Base-by-base conservation (phyloP, 805 yeast species). In the Candida methanosorbosa region DNA sequence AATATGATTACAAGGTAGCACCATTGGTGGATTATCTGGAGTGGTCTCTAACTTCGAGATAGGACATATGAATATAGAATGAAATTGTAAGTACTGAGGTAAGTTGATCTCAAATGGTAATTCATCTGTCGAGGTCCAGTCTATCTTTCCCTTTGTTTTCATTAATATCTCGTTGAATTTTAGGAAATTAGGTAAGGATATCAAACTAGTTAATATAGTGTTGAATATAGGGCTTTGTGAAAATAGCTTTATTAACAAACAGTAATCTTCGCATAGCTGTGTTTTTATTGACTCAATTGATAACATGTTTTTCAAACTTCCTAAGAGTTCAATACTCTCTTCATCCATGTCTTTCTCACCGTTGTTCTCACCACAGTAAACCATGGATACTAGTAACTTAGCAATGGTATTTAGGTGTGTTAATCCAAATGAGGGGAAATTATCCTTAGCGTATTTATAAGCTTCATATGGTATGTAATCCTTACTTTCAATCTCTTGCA, bases 41-140 rank as follows among this genome's bases (percentile, higher is more conserved):
- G 83, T 78, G 3, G 77, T 72, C 46, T 78, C 83, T 41, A 76
- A 81, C 48, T 77, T 78, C 13, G 76, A 63, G 1, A 79, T 81
- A 0, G 87, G 87, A 48, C 87, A 79, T 4, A 79, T 79, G 48
- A 78, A 79, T 2, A 79, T 65, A 2, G 84, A 73, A 48, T 79
- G 86, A 52, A 68, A 77, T 36, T 68, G 70, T 32, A 76, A 52
- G 18, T 56, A 55, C 0, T 54, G 52, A 1, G 87, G 86, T 16
- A 79, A 54, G 21, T 63, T 63, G 16, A 76, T 68, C 41, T 73
- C 81, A 34, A 77, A 75, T 3, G 84, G 83, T 14, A 79, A 49
- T 52, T 80, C 86, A 45, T 72, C 64, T 22, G 57, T 52, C 0
- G 78, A 64, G 1, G 77, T 64, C 82, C 82, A 76, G 34, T 67